These are phyloP conservation scores for Gossypium davidsonii DNA, from an alignment of 441 rosid genomes.

Conservation along the genomic window DNA sequence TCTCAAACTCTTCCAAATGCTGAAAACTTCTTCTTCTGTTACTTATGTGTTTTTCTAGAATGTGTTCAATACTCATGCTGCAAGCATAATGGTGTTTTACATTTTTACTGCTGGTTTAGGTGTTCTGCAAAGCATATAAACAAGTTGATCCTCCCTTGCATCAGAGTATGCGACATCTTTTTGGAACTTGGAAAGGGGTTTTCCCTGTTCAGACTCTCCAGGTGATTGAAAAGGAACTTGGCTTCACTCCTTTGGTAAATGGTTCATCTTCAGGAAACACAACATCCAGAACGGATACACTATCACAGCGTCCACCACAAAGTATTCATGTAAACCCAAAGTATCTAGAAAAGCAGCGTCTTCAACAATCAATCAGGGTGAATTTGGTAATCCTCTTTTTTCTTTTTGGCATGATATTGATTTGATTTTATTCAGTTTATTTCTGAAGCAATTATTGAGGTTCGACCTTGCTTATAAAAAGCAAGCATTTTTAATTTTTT, in stretches of 20 bases:
- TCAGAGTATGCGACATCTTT: conserved; percentile 89
- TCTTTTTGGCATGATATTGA: background rate
- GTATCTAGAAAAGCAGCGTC: conserved; percentile 86
- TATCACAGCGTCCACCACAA: conserved; percentile 65
- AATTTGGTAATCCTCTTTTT: conserved; percentile 14
- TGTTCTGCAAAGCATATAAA: conserved; percentile 82
- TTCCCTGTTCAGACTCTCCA: conserved; percentile 79
- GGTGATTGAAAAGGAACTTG: conserved; percentile 84
- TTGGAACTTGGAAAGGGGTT: conserved; percentile 96
- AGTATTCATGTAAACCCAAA: conserved; percentile 98
- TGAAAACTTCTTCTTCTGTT: background rate
- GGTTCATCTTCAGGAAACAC: conserved; percentile 55
- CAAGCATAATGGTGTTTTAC: background rate
- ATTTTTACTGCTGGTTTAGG: conserved; percentile 34
- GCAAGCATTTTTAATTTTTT: background rate
- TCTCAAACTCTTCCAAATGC: background rate
- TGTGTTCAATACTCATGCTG: background rate
- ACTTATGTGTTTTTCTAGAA: conserved; percentile 2
- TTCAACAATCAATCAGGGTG: conserved; percentile 86
- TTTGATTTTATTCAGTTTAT: background rate
- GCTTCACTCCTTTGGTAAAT: conserved; percentile 65
- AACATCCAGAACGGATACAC: conserved; percentile 60
- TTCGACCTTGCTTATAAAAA: background rate
- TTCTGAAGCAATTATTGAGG: background rate
- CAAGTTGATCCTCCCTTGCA: conserved; percentile 79